A percentile compares a stretch with the other conserved stretches of the same genome.
phyloP scores from a whole-genome alignment of 805 yeast genomes.

The Suhomyces canberraensis region DNA sequence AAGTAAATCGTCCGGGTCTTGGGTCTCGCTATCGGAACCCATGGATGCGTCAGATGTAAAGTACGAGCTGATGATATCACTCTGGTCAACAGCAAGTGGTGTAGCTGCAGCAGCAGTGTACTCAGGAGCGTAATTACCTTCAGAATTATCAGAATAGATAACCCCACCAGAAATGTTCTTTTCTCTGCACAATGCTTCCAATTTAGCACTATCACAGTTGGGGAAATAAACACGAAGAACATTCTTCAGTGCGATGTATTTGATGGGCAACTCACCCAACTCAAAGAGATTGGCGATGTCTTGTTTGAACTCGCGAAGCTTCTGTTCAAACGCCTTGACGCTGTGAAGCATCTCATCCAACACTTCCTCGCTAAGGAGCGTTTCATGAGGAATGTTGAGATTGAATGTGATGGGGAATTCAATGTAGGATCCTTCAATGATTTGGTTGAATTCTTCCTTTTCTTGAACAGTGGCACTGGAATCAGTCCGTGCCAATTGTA shows the following conservation, averaged over 20 bases:
- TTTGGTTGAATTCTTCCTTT: slow-evolving; percentile 11
- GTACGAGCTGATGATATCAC: slow-evolving; percentile 21
- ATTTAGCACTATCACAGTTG: slow-evolving; percentile 57
- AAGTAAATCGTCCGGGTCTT: slow-evolving; percentile 15
- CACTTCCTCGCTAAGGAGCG: slow-evolving; percentile 30
- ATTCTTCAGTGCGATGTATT: slow-evolving; percentile 38
- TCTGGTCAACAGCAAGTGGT: slow-evolving; percentile 9
- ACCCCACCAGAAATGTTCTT: slow-evolving; percentile 57
- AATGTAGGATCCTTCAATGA: slow-evolving; percentile 27
- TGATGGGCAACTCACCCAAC: slow-evolving; percentile 65
- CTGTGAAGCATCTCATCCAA: slow-evolving; percentile 56
- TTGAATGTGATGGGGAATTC: slow-evolving; percentile 32
- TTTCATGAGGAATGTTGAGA: slow-evolving; percentile 30
- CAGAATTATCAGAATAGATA: slow-evolving; percentile 36
- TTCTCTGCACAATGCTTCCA: slow-evolving; percentile 56
- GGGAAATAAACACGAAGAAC: slow-evolving; percentile 64
- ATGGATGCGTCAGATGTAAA: slow-evolving; percentile 14
- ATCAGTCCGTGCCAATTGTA: slow-evolving; percentile 18
- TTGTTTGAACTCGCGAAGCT: slow-evolving; percentile 40
- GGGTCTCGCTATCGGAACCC: slow-evolving; percentile 11
- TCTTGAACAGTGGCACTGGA: slow-evolving; percentile 18
- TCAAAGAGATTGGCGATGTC: slow-evolving; percentile 47
- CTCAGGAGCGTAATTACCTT: neutral
- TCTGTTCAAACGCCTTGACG: slow-evolving; percentile 44
- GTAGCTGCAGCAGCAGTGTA: neutral